Percentiles rank a stretch among this genome's conserved stretches.
These are phyloP conservation scores for Tolypocladium ovalisporum DNA, from an alignment of 2,329 filamentous ascomycete species.

Conservation along the genomic window DNA sequence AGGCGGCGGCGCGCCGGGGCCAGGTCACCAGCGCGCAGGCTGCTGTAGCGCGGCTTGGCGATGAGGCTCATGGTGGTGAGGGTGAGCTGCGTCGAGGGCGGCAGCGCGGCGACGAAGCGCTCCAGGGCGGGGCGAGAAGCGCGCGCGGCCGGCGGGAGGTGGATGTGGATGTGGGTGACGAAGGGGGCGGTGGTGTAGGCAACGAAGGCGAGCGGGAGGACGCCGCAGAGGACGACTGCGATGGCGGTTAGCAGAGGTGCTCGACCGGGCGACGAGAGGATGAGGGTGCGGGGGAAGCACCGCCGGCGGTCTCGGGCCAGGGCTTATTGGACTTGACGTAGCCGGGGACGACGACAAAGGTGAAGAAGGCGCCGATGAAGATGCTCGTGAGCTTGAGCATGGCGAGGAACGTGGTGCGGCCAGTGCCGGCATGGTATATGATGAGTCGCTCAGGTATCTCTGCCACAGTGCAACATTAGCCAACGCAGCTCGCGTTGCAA, in stretches of 20 bases:
- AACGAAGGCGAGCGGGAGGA: slow-evolving; percentile 55
- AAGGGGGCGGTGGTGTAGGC: slow-evolving; percentile 57
- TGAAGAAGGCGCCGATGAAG: slow-evolving; percentile 57
- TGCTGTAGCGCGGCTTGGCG: slow-evolving; percentile 40
- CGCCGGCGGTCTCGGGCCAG: slow-evolving; percentile 20
- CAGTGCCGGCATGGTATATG: slow-evolving; percentile 66
- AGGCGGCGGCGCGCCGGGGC: slow-evolving; percentile 17
- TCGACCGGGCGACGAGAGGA: not conserved
- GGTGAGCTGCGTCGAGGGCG: slow-evolving; percentile 34
- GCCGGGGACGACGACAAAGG: slow-evolving; percentile 49
- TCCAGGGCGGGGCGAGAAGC: slow-evolving; percentile 44
- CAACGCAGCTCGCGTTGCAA: not conserved
- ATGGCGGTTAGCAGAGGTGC: not conserved
- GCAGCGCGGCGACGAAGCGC: slow-evolving; percentile 36
- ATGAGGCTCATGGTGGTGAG: slow-evolving; percentile 46
- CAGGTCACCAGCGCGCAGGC: slow-evolving; percentile 27
- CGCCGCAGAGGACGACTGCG: slow-evolving; percentile 46
- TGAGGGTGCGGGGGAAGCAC: slow-evolving; percentile 18
- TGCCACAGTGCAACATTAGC: slow-evolving; percentile 9
- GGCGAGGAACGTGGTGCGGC: slow-evolving; percentile 55
- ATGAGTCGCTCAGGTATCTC: slow-evolving; percentile 49
- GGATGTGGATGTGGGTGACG: slow-evolving; percentile 61
- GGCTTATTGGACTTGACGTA: slow-evolving; percentile 35
- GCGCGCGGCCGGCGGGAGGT: slow-evolving; percentile 55
- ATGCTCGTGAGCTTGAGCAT: slow-evolving; percentile 62